These are phyloP conservation scores for Coemansia asiatica DNA, from an alignment of 192 early-diverging fungal genomes.

Conservation along the genomic window DNA sequence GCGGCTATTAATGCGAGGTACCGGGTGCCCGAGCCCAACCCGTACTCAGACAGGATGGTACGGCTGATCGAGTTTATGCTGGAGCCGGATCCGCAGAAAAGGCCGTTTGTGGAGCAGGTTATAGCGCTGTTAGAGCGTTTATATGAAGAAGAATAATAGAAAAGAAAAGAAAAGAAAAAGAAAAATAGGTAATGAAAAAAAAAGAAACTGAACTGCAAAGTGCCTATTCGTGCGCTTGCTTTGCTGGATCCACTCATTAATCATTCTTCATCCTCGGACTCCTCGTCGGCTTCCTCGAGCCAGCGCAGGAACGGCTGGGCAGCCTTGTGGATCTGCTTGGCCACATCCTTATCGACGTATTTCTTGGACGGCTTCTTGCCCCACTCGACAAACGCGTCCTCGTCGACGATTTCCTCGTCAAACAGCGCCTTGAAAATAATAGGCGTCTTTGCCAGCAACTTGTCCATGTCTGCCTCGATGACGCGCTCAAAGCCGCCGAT, in stretches of 20 bases:
- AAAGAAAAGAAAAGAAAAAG: slow-evolving; percentile 7
- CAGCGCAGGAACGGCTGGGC: slow-evolving; percentile 89
- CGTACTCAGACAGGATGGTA: slow-evolving; percentile 59
- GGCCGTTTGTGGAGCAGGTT: slow-evolving; percentile 65
- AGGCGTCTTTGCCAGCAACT: slow-evolving; percentile 65
- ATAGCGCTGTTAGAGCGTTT: slow-evolving; percentile 34
- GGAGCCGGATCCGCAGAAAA: slow-evolving; percentile 56
- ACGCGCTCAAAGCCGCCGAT: slow-evolving; percentile 91
- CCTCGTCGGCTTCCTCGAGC: slow-evolving; percentile 84
- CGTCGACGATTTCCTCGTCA: slow-evolving; percentile 87
- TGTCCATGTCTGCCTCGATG: slow-evolving; percentile 61
- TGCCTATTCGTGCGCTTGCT: no score
- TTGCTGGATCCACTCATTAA: not conserved
- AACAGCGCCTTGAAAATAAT: slow-evolving; percentile 86
- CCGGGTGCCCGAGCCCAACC: slow-evolving; percentile 49
- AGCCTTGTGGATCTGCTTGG: slow-evolving; percentile 79
- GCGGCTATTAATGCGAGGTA: slow-evolving; percentile 70
- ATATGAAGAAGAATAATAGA: slow-evolving; percentile 16
- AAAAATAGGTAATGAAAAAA: not conserved
- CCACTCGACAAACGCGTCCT: slow-evolving; percentile 89
- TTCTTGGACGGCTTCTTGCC: slow-evolving; percentile 78
- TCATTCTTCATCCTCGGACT: slow-evolving; percentile 53
- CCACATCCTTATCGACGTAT: slow-evolving; percentile 80
- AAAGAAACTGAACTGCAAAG: not conserved
- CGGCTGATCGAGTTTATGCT: slow-evolving; percentile 64